A percentile compares a stretch with the other conserved stretches of the same genome.
Conservation (phyloP, 345 rosid genomes). For the Pseudoturritis turrita region DNA sequence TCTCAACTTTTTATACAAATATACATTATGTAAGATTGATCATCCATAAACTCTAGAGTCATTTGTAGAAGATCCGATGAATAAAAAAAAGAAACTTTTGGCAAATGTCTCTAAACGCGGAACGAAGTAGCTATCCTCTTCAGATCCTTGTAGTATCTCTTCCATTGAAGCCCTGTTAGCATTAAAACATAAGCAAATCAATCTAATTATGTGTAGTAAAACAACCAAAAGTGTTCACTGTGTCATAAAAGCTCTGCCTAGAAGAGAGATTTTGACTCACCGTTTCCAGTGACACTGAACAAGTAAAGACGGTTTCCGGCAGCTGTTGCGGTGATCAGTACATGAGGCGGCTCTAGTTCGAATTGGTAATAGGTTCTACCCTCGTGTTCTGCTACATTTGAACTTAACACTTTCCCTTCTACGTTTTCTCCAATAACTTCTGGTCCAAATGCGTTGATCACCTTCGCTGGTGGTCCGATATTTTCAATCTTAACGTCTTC, state of each 20-base stretch:
- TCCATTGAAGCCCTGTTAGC: constrained; percentile 89
- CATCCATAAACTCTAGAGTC: neutral
- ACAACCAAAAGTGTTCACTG: neutral
- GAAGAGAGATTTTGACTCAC: constrained; percentile 26
- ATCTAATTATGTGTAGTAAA: neutral
- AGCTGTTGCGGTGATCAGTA: constrained; percentile 86
- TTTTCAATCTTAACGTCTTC: constrained; percentile 61
- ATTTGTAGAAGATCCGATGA: neutral
- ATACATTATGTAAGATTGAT: neutral
- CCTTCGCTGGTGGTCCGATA: constrained; percentile 86
- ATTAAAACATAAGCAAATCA: neutral
- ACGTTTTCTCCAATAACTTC: constrained; percentile 88
- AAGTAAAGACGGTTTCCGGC: constrained; percentile 92
- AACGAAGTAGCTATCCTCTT: constrained; percentile 86
- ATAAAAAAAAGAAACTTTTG: neutral
- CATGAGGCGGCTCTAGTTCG: constrained; percentile 93
- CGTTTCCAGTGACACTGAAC: constrained; percentile 68
- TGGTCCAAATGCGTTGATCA: constrained; percentile 90
- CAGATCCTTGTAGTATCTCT: constrained; percentile 83
- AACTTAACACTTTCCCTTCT: constrained; percentile 83
- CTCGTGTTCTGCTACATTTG: constrained; percentile 53
- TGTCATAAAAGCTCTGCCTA: neutral
- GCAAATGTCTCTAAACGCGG: constrained; percentile 44
- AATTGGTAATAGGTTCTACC: constrained; percentile 82
- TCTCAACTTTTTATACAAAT: constrained; percentile 4